Base-by-base conservation (phyloP, 805 yeast genomes). In the Metschnikowia reukaufii region DNA sequence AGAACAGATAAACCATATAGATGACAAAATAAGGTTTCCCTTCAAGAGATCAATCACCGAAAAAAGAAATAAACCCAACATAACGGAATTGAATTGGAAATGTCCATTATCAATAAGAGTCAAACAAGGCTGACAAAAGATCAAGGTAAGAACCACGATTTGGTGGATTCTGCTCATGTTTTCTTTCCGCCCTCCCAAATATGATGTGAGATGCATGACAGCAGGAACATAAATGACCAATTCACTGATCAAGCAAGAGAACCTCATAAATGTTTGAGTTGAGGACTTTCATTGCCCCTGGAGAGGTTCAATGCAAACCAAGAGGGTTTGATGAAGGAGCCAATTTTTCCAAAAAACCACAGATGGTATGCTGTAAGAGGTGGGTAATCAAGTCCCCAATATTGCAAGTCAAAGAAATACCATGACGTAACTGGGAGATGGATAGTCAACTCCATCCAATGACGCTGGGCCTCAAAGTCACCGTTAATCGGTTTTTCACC, bases 311-410 rank as follows among this genome's bases (percentile, higher is more conserved):
- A 66, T 3, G 72, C 81, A 65, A 94, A 90, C 98, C 98, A 94
- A 0, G 64, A 53, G 0, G 82, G 72, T 52, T 86, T 77, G 29
- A 88, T 67, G 35, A 81, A 62, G 1, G 72, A 58, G 0, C 97
- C 98, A 15, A 92, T 57, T 43, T 73, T 72, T 0, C 98, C 99
- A 39, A 85, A 63, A 1, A 88, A 29, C 78, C 84, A 88, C 40
- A 96, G 89, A 62, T 94, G 98, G 63, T 78, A 91, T 0, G 98
- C 99, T 0, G 99, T 92, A 51, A 94, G 70, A 6, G 98, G 98
- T 0, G 99, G 99, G 64, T 94, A 94, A 65, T 94, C 99, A 30
- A 94, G 73, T 0, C 98, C 97, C 98, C 99, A 94, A 69, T 92
- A 90, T 55, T 83, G 82, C 37, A 90, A 73, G 62, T 94, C 97